A percentile compares a stretch with the other conserved stretches of the same genome.
Evolutionary conservation across 192 early-diverging fungal genomes (phyloP).

Genomic region (Rhizoclosmatium globosum): DNA sequence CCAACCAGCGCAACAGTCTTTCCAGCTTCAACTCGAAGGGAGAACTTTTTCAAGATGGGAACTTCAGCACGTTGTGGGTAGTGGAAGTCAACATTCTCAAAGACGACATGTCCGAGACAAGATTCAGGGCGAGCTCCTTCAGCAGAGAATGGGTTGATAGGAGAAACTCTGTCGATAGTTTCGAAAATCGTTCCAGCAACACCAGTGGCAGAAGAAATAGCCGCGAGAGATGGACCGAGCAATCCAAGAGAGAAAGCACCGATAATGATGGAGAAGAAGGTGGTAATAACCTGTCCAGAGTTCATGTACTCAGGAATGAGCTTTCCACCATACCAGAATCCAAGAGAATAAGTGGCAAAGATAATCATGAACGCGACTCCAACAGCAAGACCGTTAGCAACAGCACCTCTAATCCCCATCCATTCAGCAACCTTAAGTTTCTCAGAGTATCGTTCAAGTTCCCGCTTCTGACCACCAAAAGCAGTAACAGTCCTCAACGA

Average conservation of each 20-base stretch:
- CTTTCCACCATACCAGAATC: conserved; percentile 85
- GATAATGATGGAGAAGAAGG: conserved; percentile 55
- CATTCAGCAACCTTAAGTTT: conserved; percentile 68
- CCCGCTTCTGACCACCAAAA: conserved; percentile 82
- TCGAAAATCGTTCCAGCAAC: conserved; percentile 60
- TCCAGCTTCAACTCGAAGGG: conserved; percentile 67
- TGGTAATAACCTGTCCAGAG: conserved; percentile 54
- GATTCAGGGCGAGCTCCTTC: conserved; percentile 44
- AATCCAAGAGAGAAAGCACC: conserved; percentile 55
- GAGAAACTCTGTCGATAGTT: conserved; percentile 56
- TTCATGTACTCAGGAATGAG: conserved; percentile 62
- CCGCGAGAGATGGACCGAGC: conserved; percentile 47
- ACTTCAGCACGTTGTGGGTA: conserved; percentile 73
- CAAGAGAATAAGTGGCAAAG: conserved; percentile 79
- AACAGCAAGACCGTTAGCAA: conserved; percentile 67
- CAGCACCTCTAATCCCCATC: conserved; percentile 69
- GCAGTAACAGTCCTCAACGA: conserved; percentile 89
- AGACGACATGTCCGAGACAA: conserved; percentile 52
- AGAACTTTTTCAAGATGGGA: conserved; percentile 62
- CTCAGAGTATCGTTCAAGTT: conserved; percentile 67
- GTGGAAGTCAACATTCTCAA: conserved; percentile 56
- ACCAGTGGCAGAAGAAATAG: conserved; percentile 48
- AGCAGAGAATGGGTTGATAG: conserved; percentile 51
- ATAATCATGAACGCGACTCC: conserved; percentile 80
- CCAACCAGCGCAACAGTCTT: conserved; percentile 89